Evolutionary conservation across 176 grass and related monocot species (phyloP).

Genomic region (Zoysia pacifica): DNA sequence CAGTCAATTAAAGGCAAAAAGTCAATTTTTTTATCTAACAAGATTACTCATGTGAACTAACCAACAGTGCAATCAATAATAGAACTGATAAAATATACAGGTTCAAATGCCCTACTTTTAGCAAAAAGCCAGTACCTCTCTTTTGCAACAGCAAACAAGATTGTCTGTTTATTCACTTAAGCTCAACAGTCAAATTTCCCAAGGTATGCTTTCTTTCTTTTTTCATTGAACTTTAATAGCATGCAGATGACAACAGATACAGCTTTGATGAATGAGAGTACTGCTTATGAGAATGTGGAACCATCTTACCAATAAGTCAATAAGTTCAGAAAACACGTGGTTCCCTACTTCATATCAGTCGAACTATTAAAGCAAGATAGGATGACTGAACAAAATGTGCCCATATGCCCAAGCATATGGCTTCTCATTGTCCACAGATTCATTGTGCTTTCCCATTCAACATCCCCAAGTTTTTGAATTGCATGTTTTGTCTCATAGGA

Average conservation of each 20-base stretch:
- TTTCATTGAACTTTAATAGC: not conserved
- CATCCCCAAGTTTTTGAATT: not conserved
- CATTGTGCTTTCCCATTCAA: not conserved
- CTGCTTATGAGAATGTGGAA: not conserved
- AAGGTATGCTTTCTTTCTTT: not conserved
- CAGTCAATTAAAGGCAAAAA: not conserved
- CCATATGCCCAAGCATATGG: not conserved
- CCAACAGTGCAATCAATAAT: too few relatives aligned
- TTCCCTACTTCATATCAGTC: not conserved
- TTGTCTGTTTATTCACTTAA: not conserved
- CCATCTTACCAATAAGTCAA: not conserved
- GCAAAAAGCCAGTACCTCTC: not conserved
- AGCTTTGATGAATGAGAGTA: not conserved
- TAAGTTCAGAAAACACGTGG: not conserved
- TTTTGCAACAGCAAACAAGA: not conserved
- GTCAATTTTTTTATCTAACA: too few relatives aligned
- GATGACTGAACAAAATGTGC: not conserved
- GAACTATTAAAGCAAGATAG: not conserved
- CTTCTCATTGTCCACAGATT: not conserved
- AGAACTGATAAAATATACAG: not conserved
- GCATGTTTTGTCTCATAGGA: not conserved
- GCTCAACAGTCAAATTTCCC: not conserved
- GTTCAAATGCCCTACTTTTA: not conserved
- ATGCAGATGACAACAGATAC: not conserved
- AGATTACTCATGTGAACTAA: too few relatives aligned